These are phyloP conservation scores for Halteria grandinella DNA, from an alignment of 73 alveolate species.

Conservation along the genomic window DNA sequence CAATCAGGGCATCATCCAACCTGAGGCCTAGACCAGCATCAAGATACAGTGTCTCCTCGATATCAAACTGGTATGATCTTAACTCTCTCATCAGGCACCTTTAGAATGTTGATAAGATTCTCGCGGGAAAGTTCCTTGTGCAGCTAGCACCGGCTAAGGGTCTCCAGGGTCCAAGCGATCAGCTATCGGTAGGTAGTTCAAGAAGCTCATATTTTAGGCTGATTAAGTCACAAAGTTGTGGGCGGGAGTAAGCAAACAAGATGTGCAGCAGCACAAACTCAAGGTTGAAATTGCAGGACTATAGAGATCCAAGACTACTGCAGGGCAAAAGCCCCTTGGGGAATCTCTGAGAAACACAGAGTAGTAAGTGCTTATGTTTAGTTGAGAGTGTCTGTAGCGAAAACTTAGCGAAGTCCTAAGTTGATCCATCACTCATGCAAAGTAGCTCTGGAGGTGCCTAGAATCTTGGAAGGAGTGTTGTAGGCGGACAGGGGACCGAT, in stretches of 20 bases:
- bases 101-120: background rate
- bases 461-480: too few species aligned
- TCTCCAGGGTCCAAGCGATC: background rate
- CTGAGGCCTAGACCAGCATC: conserved; percentile 20
- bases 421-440: too few species aligned
- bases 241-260: background rate
- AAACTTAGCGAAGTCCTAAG: too few species aligned
- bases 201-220: background rate
- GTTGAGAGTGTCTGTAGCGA: too few species aligned
- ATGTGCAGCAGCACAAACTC: background rate
- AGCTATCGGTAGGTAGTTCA: background rate
- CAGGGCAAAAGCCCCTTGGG: too few species aligned
- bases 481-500: background rate
- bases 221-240: background rate
- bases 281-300: conserved; percentile 5
- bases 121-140: conserved; percentile 10
- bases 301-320: conserved; percentile 10
- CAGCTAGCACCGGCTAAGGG: background rate
- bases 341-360: too few species aligned
- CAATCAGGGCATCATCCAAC: conserved; percentile 46
- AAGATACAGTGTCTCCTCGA: conserved; percentile 12
- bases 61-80: background rate
- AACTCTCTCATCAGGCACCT: too few species aligned
- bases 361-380: too few species aligned
- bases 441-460: too few species aligned